Base-by-base conservation (phyloP, 169 alveolate species). In the Plasmodium yoelii region DNA sequence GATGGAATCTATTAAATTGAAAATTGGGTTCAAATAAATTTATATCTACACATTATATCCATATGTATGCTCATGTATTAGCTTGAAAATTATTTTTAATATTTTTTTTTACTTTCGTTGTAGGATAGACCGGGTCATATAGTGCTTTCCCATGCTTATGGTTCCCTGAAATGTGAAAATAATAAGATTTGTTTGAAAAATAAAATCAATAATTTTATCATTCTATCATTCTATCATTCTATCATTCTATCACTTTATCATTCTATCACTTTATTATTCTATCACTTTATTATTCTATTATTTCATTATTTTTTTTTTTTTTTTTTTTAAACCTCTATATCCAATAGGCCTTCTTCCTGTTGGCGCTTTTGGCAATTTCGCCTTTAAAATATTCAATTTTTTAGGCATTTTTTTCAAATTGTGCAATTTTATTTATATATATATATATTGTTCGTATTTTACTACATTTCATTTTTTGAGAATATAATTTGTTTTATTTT, bases 51-150 rank as follows among this genome's bases (percentile, higher is more conserved):
- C 59, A 51, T 26, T 1, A 34, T 5, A 34, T 12, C 13, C 1
- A 56, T 34, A 74, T 60, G 15, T 28, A 42, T 28, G 19, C 47
- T 61, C 4, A 19, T 34, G 60, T 56, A 34, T 34, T 1, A 5
- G 42, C 7, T 28, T 28, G 39, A 28, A 2, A 28, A 28, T 24
- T 4, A 22, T 10, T 8, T 6, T 39, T 0, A 7, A 28, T 6
- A 9, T 4, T 5, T n/a, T 9, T 13, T 34, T 4, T 26, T 59
- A 95, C 97, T 92, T 94, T 95, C n/a, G 97, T 92, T 53, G 96
- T 94, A n/a, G 95, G 96, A 65, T 94, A 95, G 26, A 95, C 98
- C 12, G 95, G 96, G 86, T 95, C 98, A 44, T 95, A 92, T 9
- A 95, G 90, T 10, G 93, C 92, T 75, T 94, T 95, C 47, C 93